Evolutionary conservation across 495 filamentous ascomycete genomes (phyloP).

Genomic region (Filosporella fistucella): DNA sequence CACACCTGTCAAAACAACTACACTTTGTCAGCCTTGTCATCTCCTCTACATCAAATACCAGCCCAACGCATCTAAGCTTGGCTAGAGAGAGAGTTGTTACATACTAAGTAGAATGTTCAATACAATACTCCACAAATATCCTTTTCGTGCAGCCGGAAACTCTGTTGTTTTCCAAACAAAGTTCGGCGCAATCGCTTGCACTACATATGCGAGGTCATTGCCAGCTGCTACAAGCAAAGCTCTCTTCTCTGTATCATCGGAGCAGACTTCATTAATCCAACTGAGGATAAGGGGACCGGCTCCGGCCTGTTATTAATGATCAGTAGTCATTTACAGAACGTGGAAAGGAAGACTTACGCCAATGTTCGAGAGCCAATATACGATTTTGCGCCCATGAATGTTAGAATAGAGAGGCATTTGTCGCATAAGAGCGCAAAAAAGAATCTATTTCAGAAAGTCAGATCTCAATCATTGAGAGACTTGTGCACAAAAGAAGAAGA

Average conservation of each 20-base stretch:
- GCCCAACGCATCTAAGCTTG: background rate
- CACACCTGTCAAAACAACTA: conserved; percentile 8
- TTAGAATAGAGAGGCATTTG: conserved; percentile 33
- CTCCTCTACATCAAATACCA: no score
- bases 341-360: conserved; percentile 21
- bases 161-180: conserved; percentile 37
- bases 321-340: conserved; percentile 22
- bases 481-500: conserved; percentile 27
- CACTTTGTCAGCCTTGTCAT: no score
- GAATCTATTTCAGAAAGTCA: conserved; percentile 15
- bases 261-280: conserved; percentile 51
- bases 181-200: conserved; percentile 42
- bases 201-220: conserved; percentile 24
- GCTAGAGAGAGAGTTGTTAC: background rate
- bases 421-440: conserved; percentile 28
- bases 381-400: conserved; percentile 26
- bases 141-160: conserved; percentile 31
- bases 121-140: conserved; percentile 30
- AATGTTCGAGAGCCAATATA: conserved; percentile 18
- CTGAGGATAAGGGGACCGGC: conserved; percentile 23
- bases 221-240: conserved; percentile 38
- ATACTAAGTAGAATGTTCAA: conserved; percentile 24
- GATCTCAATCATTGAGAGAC: conserved; percentile 31
- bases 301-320: conserved; percentile 10
- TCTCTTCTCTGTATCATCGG: conserved; percentile 49